Conservation (phyloP, 768 basidiomycete genomes). For the Tulasnella sp. region DNA sequence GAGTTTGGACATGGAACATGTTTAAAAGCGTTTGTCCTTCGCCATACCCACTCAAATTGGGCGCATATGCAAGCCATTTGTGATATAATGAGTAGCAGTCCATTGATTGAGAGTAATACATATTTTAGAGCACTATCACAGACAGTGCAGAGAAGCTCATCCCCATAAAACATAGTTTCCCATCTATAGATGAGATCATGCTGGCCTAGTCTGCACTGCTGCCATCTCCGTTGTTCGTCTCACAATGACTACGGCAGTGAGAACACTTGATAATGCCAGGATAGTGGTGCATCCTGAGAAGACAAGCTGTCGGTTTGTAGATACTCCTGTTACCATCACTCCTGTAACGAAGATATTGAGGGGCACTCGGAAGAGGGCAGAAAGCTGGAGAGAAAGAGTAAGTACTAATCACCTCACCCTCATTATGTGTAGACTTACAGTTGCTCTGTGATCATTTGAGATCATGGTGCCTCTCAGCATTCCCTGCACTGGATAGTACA, state of each 20-base stretch:
- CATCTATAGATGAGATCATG: too few species aligned
- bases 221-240: neutral
- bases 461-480: slow-evolving; percentile 56
- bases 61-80: too few species aligned
- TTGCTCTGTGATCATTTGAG: slow-evolving; percentile 59
- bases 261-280: slow-evolving; percentile 43
- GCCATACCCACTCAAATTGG: too few species aligned
- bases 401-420: neutral
- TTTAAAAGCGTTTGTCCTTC: too few species aligned
- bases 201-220: too few species aligned
- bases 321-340: slow-evolving; percentile 54
- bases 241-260: slow-evolving; percentile 38
- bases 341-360: slow-evolving; percentile 62
- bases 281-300: slow-evolving; percentile 45
- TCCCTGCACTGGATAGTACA: slow-evolving; percentile 70
- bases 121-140: too few species aligned
- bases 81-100: too few species aligned
- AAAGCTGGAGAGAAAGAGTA: slow-evolving; percentile 32
- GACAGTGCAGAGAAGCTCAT: too few species aligned
- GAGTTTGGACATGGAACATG: too few species aligned
- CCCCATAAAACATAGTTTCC: too few species aligned
- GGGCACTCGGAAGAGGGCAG: slow-evolving; percentile 60
- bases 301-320: slow-evolving; percentile 47
- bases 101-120: too few species aligned
- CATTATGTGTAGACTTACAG: slow-evolving; percentile 32